Conservation (phyloP, 2,329 filamentous ascomycete species). For the Colletotrichum plurivorum region DNA sequence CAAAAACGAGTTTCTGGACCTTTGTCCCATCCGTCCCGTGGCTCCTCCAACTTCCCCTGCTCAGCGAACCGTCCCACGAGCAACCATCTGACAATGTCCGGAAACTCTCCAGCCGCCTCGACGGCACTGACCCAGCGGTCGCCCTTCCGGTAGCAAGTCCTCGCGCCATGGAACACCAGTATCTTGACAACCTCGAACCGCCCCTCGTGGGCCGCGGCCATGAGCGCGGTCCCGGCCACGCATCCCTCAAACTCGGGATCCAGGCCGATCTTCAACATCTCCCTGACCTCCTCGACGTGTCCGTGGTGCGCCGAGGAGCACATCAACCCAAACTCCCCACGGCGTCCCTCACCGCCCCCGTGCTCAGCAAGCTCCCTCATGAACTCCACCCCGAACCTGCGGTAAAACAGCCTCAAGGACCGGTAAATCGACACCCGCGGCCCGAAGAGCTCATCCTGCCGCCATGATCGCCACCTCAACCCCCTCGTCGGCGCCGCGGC, state of each 20-base stretch:
- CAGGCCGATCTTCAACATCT: neutral
- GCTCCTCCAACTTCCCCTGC: neutral
- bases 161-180: slow-evolving; percentile 8
- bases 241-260: slow-evolving; percentile 15
- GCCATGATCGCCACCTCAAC: neutral
- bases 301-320: slow-evolving; percentile 3
- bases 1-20: neutral
- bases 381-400: neutral
- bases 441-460: neutral
- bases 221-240: slow-evolving; percentile 1
- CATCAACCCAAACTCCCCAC: neutral
- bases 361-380: neutral
- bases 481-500: neutral
- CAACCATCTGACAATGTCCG: slow-evolving; percentile 3
- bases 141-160: neutral
- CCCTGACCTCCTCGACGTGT: neutral
- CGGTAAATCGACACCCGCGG: too few relatives aligned
- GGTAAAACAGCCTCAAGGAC: slow-evolving; percentile 1
- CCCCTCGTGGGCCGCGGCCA: slow-evolving; percentile 13
- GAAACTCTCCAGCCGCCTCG: neutral
- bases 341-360: neutral
- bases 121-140: neutral
- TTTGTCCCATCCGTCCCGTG: neutral
- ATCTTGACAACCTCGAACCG: slow-evolving; percentile 17
- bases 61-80: slow-evolving; percentile 17